Percentiles rank a stretch among this genome's conserved stretches.
phyloP scores from a whole-genome alignment of 164 flowering plant genomes.

The Kalanchoe fedtschenkoi region DNA sequence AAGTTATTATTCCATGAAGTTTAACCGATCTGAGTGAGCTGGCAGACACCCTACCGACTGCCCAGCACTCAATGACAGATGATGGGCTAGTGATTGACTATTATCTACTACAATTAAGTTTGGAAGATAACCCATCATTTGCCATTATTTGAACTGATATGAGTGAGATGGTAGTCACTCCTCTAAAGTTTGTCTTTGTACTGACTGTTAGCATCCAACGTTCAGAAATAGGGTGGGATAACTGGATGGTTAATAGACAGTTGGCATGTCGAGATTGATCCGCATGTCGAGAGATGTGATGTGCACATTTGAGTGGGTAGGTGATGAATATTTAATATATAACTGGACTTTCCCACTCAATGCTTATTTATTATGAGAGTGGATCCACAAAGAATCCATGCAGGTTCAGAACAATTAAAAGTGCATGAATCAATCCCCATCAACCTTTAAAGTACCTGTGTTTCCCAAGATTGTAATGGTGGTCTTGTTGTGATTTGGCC shows the following conservation, averaged over 20 bases:
- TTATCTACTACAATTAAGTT: background rate
- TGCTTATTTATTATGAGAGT: too few species aligned
- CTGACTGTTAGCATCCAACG: background rate
- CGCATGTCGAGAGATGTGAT: too few species aligned
- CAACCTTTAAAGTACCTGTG: slow-evolving; percentile 34
- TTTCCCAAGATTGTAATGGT: slow-evolving; percentile 60
- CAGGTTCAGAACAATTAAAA: background rate
- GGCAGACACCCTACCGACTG: background rate
- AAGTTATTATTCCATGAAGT: background rate
- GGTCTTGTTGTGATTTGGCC: slow-evolving; percentile 42
- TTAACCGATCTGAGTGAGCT: background rate
- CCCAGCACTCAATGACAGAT: background rate
- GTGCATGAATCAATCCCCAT: background rate
- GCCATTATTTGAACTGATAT: too few species aligned
- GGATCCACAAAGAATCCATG: too few species aligned
- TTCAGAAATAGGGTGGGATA: background rate
- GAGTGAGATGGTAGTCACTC: too few species aligned
- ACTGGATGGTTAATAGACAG: too few species aligned
- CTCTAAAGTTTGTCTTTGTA: background rate
- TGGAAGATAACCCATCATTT: background rate
- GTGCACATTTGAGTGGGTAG: too few species aligned
- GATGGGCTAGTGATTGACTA: background rate
- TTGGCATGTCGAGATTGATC: too few species aligned
- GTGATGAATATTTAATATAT: too few species aligned
- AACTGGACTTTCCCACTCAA: too few species aligned